These are phyloP conservation scores for Ogataea dorogensis DNA, from an alignment of 805 yeast genomes.

Conservation along the genomic window DNA sequence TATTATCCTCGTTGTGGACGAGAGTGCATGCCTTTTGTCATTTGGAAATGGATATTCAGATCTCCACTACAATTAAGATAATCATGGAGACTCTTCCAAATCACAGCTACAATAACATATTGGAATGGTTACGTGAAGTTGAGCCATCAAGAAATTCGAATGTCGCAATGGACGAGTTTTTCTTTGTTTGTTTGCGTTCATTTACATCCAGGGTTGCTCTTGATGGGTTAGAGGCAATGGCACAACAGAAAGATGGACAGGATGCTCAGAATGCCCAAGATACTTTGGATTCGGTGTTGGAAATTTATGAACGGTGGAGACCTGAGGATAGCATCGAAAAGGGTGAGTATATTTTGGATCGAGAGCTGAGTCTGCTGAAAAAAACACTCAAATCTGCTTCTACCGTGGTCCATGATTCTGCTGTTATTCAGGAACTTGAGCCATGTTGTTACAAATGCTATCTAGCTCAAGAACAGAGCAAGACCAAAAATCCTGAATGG, in stretches of 20 bases:
- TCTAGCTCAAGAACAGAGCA: conserved; percentile 9
- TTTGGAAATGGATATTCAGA: conserved; percentile 1
- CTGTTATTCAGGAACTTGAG: conserved; percentile 1
- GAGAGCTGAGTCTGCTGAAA: conserved; percentile 17
- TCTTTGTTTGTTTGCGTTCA: conserved; percentile 15
- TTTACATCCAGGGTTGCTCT: conserved; percentile 17
- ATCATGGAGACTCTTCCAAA: conserved; percentile 13
- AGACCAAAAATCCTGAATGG: conserved; percentile 16
- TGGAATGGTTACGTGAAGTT: conserved; percentile 16
- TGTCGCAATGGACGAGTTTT: conserved; percentile 9
- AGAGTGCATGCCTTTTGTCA: conserved; percentile 6
- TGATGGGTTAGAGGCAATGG: conserved; percentile 16
- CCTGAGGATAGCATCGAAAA: conserved; percentile 16
- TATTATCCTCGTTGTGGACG: conserved; percentile 17
- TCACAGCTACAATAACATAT: conserved; percentile 4
- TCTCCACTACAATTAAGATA: conserved; percentile 13
- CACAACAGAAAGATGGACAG: conserved; percentile 4
- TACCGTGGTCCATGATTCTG: conserved; percentile 17
- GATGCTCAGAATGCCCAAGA: too few species aligned
- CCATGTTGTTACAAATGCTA: conserved; percentile 20
- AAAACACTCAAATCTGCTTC: conserved; percentile 14
- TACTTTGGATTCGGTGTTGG: conserved; percentile 12
- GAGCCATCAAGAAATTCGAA: conserved; percentile 12
- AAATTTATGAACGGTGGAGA: conserved; percentile 19
- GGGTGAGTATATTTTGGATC: conserved; percentile 18